Conservation (phyloP, 768 basidiomycete genomes). For the Leucosporidium yakuticum region DNA sequence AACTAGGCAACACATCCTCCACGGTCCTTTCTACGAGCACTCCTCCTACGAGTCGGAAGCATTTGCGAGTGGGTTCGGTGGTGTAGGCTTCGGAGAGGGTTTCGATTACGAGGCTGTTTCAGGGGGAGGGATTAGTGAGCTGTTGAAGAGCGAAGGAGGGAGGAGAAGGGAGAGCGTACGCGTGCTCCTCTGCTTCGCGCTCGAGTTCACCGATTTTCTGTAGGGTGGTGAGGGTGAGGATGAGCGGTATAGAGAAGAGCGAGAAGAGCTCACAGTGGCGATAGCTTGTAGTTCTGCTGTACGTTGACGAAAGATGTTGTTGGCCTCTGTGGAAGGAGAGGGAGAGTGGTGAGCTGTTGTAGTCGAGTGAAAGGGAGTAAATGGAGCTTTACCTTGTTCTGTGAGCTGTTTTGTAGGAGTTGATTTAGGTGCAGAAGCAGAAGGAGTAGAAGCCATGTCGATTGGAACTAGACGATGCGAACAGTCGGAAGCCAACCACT, state of each 20-base stretch:
- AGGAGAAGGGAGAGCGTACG: conserved; percentile 51
- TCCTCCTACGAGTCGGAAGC: conserved; percentile 93
- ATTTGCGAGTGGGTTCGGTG: conserved; percentile 85
- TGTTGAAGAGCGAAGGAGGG: neutral
- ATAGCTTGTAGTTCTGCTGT: conserved; percentile 24
- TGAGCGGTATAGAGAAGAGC: neutral
- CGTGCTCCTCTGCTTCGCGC: conserved; percentile 90
- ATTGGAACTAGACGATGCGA: no score
- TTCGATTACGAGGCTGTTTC: conserved; percentile 70
- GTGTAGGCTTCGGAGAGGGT: conserved; percentile 75
- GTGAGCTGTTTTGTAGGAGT: no score
- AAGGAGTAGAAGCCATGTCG: no score
- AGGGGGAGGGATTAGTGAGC: neutral
- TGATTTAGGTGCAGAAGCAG: no score
- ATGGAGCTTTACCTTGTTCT: no score
- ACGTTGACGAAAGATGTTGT: conserved; percentile 5
- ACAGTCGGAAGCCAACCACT: no score
- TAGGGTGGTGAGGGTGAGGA: neutral
- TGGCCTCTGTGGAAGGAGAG: conserved; percentile 12
- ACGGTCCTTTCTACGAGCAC: conserved; percentile 94
- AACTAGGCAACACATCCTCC: conserved; percentile 81
- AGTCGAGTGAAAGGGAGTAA: no score
- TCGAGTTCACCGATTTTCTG: conserved; percentile 74
- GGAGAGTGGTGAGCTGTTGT: no score
- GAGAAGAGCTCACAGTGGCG: conserved; percentile 1